These are phyloP conservation scores for Aspergillus pseudonomiae DNA, from an alignment of 2,329 filamentous ascomycete species.

Conservation along the genomic window DNA sequence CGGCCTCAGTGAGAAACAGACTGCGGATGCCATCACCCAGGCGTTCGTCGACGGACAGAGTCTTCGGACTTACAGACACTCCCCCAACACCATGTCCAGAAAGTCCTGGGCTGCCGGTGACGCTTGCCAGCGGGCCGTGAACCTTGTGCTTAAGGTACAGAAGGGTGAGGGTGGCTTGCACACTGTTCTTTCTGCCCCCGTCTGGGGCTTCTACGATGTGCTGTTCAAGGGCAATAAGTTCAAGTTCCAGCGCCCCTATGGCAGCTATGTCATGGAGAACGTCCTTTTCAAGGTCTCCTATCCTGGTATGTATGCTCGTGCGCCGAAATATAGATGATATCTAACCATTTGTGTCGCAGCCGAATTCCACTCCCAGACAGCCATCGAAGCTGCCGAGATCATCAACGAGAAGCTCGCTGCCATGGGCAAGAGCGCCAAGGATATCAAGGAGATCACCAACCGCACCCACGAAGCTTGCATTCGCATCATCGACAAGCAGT, in stretches of 20 bases:
- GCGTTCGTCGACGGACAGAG: slow-evolving; percentile 97
- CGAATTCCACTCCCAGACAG: slow-evolving; percentile 98
- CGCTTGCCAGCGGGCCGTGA: slow-evolving; percentile 93
- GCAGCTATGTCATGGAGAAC: slow-evolving; percentile 99
- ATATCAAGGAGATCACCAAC: slow-evolving; percentile 92
- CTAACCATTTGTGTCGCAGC: slow-evolving; percentile 50
- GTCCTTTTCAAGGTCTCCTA: slow-evolving; percentile 99
- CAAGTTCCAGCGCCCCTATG: slow-evolving; percentile 92
- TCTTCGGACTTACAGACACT: slow-evolving; percentile 94
- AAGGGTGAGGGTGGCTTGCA: slow-evolving; percentile 90
- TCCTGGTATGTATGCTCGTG: slow-evolving; percentile 67
- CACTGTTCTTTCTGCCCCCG: slow-evolving; percentile 87
- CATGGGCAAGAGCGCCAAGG: slow-evolving; percentile 85
- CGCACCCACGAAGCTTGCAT: slow-evolving; percentile 98
- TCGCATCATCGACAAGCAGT: slow-evolving; percentile 99
- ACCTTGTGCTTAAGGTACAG: slow-evolving; percentile 85
- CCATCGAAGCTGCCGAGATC: slow-evolving; percentile 90
- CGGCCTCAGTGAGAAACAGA: slow-evolving; percentile 85
- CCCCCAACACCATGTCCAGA: slow-evolving; percentile 98
- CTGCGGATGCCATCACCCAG: slow-evolving; percentile 92
- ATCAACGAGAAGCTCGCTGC: slow-evolving; percentile 81
- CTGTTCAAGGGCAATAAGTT: slow-evolving; percentile 96
- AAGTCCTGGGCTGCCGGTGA: slow-evolving; percentile 99
- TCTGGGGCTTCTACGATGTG: slow-evolving; percentile 99
- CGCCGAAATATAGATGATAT: neutral